Evolutionary conservation across 345 rosid species (phyloP).

Genomic region (Draba incana): DNA sequence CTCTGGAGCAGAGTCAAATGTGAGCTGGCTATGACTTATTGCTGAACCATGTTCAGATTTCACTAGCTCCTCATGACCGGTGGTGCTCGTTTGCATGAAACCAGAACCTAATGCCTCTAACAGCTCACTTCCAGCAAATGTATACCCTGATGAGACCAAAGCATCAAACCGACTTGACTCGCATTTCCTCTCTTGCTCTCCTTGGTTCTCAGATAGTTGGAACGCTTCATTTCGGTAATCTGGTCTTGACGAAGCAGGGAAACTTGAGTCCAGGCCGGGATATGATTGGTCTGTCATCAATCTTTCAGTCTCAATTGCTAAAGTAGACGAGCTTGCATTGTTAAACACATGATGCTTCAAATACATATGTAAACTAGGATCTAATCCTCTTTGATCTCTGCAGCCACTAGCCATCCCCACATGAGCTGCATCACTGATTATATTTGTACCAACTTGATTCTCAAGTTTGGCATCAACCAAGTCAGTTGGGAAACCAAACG

Average conservation of each 20-base stretch:
- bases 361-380: constrained; percentile 38
- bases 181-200: constrained; percentile 40
- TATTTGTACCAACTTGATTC: constrained; percentile 46
- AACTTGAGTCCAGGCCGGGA: constrained; percentile 44
- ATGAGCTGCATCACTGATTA: constrained; percentile 32
- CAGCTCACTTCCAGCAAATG: constrained; percentile 74
- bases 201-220: constrained; percentile 48
- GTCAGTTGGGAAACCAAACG: constrained; percentile 35
- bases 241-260: constrained; percentile 39
- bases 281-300: constrained; percentile 40
- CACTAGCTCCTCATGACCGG: constrained; percentile 48
- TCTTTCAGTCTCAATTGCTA: constrained; percentile 53
- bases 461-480: constrained; percentile 43
- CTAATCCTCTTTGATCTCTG: constrained; percentile 46
- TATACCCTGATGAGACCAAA: constrained; percentile 49
- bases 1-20: constrained; percentile 60
- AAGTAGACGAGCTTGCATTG: constrained; percentile 42
- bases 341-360: constrained; percentile 42
- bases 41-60: constrained; percentile 51
- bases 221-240: constrained; percentile 43
- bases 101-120: constrained; percentile 83
- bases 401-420: constrained; percentile 52
- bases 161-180: constrained; percentile 45
- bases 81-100: constrained; percentile 49
- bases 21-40: constrained; percentile 57